Evolutionary conservation across 2,329 filamentous ascomycete genomes (phyloP).

Genomic region (Didymella segeticola): DNA sequence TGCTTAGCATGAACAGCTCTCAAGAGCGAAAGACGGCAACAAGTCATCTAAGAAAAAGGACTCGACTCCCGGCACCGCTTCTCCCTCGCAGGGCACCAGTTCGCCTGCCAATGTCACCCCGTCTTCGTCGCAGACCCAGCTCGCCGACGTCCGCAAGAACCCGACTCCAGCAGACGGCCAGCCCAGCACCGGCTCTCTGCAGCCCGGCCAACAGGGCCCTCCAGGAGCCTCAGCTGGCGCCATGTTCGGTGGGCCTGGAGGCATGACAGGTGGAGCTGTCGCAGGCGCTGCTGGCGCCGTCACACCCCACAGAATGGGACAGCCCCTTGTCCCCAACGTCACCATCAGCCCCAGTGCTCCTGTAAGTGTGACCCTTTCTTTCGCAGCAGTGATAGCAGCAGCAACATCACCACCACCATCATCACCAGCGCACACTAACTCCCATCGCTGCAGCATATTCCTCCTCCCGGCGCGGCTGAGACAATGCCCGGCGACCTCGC

Average conservation of each 20-base stretch:
- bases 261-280: conserved; percentile 42
- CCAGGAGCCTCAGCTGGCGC: conserved; percentile 39
- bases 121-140: conserved; percentile 84
- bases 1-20: conserved; percentile 79
- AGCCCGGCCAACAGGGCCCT: conserved; percentile 41
- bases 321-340: conserved; percentile 79
- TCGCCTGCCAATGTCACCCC: conserved; percentile 75
- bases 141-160: conserved; percentile 85
- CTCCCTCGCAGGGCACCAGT: conserved; percentile 70
- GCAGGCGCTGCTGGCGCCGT: conserved; percentile 56
- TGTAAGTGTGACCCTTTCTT: conserved; percentile 32
- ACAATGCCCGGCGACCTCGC: conserved; percentile 98
- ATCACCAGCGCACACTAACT: conserved; percentile 2
- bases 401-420: too few relatives aligned
- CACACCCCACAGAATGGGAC: conserved; percentile 69
- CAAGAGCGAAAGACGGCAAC: conserved; percentile 78
- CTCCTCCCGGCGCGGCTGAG: conserved; percentile 90
- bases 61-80: conserved; percentile 71
- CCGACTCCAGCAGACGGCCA: conserved; percentile 57
- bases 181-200: conserved; percentile 33
- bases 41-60: conserved; percentile 78
- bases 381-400: too few relatives aligned
- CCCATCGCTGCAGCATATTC: conserved; percentile 72
- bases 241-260: conserved; percentile 43
- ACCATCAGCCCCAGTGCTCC: conserved; percentile 94